Evolutionary conservation across 2,329 filamentous ascomycete species (phyloP).

Genomic region (Stagonosporopsis chrysanthemi): DNA sequence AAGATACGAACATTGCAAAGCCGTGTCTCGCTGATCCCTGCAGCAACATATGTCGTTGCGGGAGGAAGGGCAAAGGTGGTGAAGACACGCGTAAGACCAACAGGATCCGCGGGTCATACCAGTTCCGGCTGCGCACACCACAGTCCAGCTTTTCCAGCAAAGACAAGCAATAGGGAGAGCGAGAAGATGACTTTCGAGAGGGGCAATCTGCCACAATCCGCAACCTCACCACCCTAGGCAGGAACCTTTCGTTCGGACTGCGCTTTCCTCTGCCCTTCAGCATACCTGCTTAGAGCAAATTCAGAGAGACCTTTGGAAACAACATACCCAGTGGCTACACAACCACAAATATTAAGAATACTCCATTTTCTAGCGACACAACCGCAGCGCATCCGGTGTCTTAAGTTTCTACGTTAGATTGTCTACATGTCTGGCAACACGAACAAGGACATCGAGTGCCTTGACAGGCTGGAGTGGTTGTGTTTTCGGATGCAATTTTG

Average conservation of each 20-base stretch:
- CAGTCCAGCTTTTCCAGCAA: neutral
- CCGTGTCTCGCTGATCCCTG: neutral
- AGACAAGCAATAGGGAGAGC: neutral
- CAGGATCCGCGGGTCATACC: neutral
- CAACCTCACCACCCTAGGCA: neutral
- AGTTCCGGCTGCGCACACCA: neutral
- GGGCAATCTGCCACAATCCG: neutral
- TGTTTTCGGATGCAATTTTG: too few relatives aligned
- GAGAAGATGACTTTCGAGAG: neutral
- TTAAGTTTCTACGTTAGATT: too few relatives aligned
- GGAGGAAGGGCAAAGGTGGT: neutral
- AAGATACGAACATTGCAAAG: neutral
- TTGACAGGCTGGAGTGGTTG: too few relatives aligned
- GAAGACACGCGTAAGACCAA: neutral
- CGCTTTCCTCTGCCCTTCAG: neutral
- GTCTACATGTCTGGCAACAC: too few relatives aligned
- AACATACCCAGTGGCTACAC: constrained; percentile 4
- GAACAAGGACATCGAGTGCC: too few relatives aligned
- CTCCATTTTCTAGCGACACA: neutral
- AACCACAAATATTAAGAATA: neutral
- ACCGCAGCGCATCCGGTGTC: too few relatives aligned
- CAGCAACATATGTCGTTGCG: neutral
- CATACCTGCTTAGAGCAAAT: neutral
- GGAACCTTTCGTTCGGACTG: neutral
- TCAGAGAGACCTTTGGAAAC: neutral